Evolutionary conservation across 139 green algal species (phyloP).

Genomic region (Chlamydomonas eustigma): DNA sequence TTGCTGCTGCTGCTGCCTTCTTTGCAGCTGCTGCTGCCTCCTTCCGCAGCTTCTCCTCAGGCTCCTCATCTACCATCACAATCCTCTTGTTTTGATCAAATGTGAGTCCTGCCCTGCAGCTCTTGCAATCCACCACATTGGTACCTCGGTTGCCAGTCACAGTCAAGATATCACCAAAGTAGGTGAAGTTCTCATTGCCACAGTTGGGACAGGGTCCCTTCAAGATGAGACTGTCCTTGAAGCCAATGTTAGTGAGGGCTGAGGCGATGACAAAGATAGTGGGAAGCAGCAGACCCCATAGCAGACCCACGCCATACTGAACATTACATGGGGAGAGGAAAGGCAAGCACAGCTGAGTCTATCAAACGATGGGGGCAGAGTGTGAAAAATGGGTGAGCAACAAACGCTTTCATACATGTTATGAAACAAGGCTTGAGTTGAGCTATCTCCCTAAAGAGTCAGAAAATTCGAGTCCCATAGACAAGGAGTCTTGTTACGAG

Average conservation of each 20-base stretch:
- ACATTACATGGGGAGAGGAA: slow-evolving; percentile 50
- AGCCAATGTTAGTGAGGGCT: slow-evolving; percentile 74
- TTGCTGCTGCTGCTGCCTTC: slow-evolving; percentile 44
- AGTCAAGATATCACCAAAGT: slow-evolving; percentile 85
- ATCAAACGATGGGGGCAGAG: no score
- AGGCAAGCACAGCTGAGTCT: no score
- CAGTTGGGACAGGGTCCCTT: slow-evolving; percentile 79
- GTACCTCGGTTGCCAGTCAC: slow-evolving; percentile 63
- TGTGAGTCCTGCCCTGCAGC: slow-evolving; percentile 64
- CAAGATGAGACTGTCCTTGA: slow-evolving; percentile 78
- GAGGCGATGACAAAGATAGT: slow-evolving; percentile 71
- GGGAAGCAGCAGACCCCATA: slow-evolving; percentile 80
- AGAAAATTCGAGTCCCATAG: no score
- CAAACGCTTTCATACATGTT: no score
- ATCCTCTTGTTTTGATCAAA: slow-evolving; percentile 68
- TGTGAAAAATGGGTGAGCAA: no score
- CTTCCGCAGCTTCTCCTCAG: slow-evolving; percentile 49
- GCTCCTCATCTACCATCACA: slow-evolving; percentile 48
- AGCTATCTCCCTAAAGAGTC: no score
- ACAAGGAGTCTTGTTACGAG: no score
- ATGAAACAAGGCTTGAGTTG: no score
- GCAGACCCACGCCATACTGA: slow-evolving; percentile 62
- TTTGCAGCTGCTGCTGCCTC: slow-evolving; percentile 26
- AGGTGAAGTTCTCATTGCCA: slow-evolving; percentile 61
- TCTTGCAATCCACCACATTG: slow-evolving; percentile 63